phyloP scores from a whole-genome alignment of 768 basidiomycete species.

The Pisolithus microcarpus region DNA sequence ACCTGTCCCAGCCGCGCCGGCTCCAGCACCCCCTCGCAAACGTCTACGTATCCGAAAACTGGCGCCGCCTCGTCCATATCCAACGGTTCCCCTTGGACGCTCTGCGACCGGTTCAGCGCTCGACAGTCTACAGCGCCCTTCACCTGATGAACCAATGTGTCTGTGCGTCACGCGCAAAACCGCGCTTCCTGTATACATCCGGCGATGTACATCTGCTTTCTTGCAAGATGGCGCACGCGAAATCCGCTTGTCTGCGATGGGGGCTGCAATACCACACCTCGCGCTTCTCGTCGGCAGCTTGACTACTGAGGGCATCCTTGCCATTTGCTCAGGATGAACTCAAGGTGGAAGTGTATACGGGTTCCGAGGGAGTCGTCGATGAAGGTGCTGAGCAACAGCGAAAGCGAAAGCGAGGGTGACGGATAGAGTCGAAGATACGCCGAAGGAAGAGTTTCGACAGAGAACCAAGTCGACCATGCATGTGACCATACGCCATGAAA shows the following conservation, averaged over 20 bases:
- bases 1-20: neutral
- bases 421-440: conserved; percentile 65
- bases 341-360: conserved; percentile 54
- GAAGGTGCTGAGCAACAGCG: conserved; percentile 48
- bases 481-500: conserved; percentile 54
- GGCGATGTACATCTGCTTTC: conserved; percentile 67
- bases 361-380: conserved; percentile 68
- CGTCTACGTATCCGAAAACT: conserved; percentile 52
- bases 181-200: conserved; percentile 61
- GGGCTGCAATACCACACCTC: conserved; percentile 82
- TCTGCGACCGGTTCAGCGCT: conserved; percentile 77
- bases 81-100: conserved; percentile 66
- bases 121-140: conserved; percentile 45
- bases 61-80: conserved; percentile 66
- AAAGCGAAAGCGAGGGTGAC: conserved; percentile 35
- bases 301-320: conserved; percentile 48
- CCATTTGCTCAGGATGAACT: conserved; percentile 62
- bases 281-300: conserved; percentile 63
- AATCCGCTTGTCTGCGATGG: conserved; percentile 74
- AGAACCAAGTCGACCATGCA: conserved; percentile 66
- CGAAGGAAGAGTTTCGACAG: conserved; percentile 49
- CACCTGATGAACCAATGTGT: conserved; percentile 64
- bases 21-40: conserved; percentile 1
- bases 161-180: conserved; percentile 79
- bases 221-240: conserved; percentile 75